phyloP scores from a whole-genome alignment of 306 rosid genomes.

The Trifolium repens region DNA sequence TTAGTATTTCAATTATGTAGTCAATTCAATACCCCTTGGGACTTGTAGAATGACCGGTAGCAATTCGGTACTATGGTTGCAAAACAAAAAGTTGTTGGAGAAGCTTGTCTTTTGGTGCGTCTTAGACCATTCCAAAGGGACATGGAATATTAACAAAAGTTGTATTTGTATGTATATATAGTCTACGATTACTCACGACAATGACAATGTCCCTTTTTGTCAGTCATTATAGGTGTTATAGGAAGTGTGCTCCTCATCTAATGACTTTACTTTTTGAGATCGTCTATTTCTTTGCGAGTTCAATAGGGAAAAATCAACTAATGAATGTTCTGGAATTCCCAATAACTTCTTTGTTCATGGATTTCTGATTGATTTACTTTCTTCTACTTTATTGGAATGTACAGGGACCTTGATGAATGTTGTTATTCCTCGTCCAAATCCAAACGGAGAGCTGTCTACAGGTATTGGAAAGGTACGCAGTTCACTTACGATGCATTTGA shows the following conservation, averaged over 20 bases:
- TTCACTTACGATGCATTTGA: slow-evolving; percentile 35
- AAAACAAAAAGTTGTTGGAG: not conserved
- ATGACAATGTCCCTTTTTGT: not conserved
- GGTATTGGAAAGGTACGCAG: slow-evolving; percentile 78
- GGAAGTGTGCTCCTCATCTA: not conserved
- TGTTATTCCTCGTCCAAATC: slow-evolving; percentile 70
- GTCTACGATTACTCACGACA: not conserved
- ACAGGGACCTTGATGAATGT: slow-evolving; percentile 72
- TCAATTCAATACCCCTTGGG: not conserved
- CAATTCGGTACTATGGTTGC: not conserved
- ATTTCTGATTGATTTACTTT: slow-evolving; percentile 25
- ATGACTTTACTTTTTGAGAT: not conserved
- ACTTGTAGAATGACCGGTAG: not conserved
- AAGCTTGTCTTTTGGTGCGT: slow-evolving; percentile 2
- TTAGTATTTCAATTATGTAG: not conserved
- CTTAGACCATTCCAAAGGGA: not conserved
- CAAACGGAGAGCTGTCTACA: slow-evolving; percentile 47
- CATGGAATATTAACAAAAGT: not conserved
- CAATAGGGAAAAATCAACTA: not conserved
- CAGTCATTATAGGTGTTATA: not conserved
- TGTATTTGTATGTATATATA: not conserved
- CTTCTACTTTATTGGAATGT: slow-evolving; percentile 36
- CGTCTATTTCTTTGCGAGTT: not conserved
- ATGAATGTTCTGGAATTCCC: not conserved
- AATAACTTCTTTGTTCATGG: not conserved